These are phyloP conservation scores for Cardamine occulta DNA, from an alignment of 345 rosid species.

Conservation along the genomic window DNA sequence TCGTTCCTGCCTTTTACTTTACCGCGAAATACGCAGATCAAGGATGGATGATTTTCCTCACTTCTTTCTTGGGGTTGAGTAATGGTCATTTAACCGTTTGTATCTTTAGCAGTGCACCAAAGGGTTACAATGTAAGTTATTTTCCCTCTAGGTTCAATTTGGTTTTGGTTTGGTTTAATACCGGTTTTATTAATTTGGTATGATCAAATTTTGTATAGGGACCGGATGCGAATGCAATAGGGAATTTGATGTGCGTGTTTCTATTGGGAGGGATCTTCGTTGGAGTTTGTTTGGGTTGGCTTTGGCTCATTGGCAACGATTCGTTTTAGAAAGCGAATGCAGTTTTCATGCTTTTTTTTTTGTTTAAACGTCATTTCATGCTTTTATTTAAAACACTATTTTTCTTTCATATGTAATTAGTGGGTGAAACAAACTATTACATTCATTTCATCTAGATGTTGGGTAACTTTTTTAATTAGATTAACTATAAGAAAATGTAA, in stretches of 20 bases:
- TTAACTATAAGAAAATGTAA: not conserved
- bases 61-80: slow-evolving; percentile 71
- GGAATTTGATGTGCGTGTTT: slow-evolving; percentile 41
- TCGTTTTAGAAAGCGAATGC: slow-evolving; percentile 45
- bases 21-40: slow-evolving; percentile 76
- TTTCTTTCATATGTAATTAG: not conserved
- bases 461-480: not conserved
- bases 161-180: slow-evolving; percentile 7
- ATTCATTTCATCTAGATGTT: not conserved
- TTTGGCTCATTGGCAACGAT: slow-evolving; percentile 48
- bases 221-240: slow-evolving; percentile 42
- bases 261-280: slow-evolving; percentile 43
- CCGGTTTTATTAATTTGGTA: not conserved
- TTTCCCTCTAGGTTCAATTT: not conserved
- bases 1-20: slow-evolving; percentile 79
- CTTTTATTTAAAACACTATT: not conserved
- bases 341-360: not conserved
- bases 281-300: slow-evolving; percentile 46
- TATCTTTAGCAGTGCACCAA: slow-evolving; percentile 76
- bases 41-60: slow-evolving; percentile 87
- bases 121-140: slow-evolving; percentile 78
- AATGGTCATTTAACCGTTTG: slow-evolving; percentile 81
- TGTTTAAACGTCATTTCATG: too few relatives aligned
- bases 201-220: slow-evolving; percentile 30
- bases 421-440: not conserved